Evolutionary conservation across 345 rosid species (phyloP).

Genomic region (Dipteronia sinensis): DNA sequence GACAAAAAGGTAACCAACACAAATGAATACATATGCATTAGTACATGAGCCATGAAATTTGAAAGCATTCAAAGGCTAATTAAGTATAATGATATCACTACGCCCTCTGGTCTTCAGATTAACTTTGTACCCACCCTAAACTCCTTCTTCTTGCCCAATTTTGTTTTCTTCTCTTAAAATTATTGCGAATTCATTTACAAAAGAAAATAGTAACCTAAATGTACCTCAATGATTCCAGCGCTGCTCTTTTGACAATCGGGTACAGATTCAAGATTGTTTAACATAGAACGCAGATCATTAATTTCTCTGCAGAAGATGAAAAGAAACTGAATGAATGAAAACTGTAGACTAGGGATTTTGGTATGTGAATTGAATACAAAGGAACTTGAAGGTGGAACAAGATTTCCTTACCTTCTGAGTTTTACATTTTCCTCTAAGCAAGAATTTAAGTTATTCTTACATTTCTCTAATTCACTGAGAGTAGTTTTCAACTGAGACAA

Average conservation of each 20-base stretch:
- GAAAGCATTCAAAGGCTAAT: constrained; percentile 10
- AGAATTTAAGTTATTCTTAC: constrained; percentile 63
- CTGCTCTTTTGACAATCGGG: constrained; percentile 32
- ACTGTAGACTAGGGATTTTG: constrained; percentile 8
- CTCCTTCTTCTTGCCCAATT: background rate
- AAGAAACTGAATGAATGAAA: constrained; percentile 19
- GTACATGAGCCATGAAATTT: background rate
- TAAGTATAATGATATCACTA: no score
- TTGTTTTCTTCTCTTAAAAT: background rate
- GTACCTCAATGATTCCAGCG: constrained; percentile 40
- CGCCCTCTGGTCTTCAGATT: no score
- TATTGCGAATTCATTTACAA: background rate
- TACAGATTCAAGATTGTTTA: constrained; percentile 43
- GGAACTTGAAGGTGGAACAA: constrained; percentile 22
- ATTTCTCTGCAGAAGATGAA: constrained; percentile 64
- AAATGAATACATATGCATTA: background rate
- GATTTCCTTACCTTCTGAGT: constrained; percentile 62
- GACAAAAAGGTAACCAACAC: background rate
- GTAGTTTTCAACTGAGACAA: constrained; percentile 61
- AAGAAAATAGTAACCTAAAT: background rate
- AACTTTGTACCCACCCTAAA: background rate
- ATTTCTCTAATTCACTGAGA: constrained; percentile 62
- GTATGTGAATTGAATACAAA: constrained; percentile 17
- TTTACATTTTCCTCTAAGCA: constrained; percentile 83
- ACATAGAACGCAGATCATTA: constrained; percentile 48